Evolutionary conservation across 257 asterid species (phyloP).

Genomic region (Capsicum pubescens): DNA sequence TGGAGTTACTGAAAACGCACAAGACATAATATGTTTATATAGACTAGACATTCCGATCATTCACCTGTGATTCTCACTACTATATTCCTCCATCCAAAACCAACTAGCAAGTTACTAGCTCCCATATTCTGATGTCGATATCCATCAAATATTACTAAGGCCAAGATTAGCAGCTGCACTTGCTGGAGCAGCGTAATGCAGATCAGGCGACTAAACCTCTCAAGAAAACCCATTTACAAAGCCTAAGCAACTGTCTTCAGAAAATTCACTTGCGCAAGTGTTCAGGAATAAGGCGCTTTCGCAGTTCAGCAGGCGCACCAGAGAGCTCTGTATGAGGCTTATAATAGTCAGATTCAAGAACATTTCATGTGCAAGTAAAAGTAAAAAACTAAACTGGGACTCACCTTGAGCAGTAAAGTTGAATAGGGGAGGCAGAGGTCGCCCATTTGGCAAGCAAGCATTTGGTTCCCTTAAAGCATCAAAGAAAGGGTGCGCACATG

Average conservation of each 20-base stretch:
- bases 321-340: conserved; percentile 46
- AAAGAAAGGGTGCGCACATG: conserved; percentile 91
- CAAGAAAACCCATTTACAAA: conserved; percentile 41
- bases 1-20: neutral
- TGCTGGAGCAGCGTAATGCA: neutral
- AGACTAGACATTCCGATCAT: neutral
- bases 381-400: neutral
- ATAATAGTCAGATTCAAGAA: conserved; percentile 12
- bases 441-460: conserved; percentile 73
- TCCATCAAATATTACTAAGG: neutral
- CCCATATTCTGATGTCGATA: neutral
- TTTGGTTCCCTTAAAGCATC: conserved; percentile 70
- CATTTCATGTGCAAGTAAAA: neutral
- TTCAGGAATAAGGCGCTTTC: conserved; percentile 50
- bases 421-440: conserved; percentile 77
- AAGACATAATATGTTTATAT: neutral
- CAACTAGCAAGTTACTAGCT: conserved; percentile 19
- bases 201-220: conserved; percentile 20
- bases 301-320: conserved; percentile 50
- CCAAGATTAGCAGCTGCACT: neutral
- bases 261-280: conserved; percentile 38
- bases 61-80: neutral
- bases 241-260: conserved; percentile 18
- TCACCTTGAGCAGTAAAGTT: conserved; percentile 81
- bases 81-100: neutral